A percentile compares a stretch with the other conserved stretches of the same genome.
These are phyloP conservation scores for Ophiostoma angusticollis DNA, from an alignment of 2,329 filamentous ascomycete species.

Conservation along the genomic window DNA sequence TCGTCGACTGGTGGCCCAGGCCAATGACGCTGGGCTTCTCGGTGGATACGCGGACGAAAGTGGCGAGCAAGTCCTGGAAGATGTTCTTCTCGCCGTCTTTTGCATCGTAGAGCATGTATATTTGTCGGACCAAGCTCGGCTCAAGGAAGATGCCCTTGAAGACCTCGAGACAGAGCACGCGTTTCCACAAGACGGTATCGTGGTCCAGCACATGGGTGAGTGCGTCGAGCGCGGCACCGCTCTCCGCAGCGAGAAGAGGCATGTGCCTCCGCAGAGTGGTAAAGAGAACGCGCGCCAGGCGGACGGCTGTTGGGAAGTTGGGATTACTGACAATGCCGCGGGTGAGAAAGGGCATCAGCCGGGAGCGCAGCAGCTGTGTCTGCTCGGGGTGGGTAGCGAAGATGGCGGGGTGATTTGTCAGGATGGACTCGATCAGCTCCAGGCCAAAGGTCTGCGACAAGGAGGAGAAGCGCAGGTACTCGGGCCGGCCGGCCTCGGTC, in stretches of 20 bases:
- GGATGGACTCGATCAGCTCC: slow-evolving; percentile 81
- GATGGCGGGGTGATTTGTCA: slow-evolving; percentile 72
- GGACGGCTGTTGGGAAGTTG: slow-evolving; percentile 69
- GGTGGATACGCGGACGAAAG: slow-evolving; percentile 82
- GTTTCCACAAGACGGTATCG: slow-evolving; percentile 73
- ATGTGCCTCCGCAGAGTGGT: slow-evolving; percentile 70
- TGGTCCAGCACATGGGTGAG: slow-evolving; percentile 81
- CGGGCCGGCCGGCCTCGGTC: slow-evolving; percentile 69
- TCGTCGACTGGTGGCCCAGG: slow-evolving; percentile 74
- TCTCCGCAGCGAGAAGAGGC: slow-evolving; percentile 60
- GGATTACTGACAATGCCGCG: slow-evolving; percentile 64
- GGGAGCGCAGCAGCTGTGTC: slow-evolving; percentile 59
- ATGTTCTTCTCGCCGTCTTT: slow-evolving; percentile 60
- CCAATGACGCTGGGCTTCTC: slow-evolving; percentile 86
- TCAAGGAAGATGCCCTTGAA: slow-evolving; percentile 79
- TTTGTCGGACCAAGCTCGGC: slow-evolving; percentile 60
- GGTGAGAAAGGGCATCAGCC: slow-evolving; percentile 74
- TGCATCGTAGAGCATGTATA: slow-evolving; percentile 70
- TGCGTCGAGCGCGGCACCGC: slow-evolving; percentile 68
- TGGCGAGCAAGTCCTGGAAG: slow-evolving; percentile 68
- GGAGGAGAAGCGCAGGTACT: slow-evolving; percentile 67
- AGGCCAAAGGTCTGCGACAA: slow-evolving; percentile 74
- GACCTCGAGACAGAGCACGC: slow-evolving; percentile 81
- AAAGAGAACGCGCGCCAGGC: slow-evolving; percentile 71
- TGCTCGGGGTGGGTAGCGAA: slow-evolving; percentile 72